These are phyloP conservation scores for Trichoderma parareesei DNA, from an alignment of 495 filamentous ascomycete species.

Conservation along the genomic window DNA sequence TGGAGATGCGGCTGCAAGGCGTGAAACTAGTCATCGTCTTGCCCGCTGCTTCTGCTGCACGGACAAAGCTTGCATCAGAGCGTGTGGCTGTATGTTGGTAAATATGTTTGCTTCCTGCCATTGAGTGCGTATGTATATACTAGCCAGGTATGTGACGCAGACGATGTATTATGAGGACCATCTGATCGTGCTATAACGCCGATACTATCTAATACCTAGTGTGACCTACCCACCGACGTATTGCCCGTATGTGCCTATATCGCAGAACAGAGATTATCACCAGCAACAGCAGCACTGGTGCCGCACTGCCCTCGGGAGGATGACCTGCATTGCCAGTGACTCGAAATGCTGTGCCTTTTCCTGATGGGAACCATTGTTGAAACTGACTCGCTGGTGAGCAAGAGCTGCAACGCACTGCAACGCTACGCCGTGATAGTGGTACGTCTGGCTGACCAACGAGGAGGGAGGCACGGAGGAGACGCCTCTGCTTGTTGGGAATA, in stretches of 20 bases:
- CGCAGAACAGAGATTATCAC: too few relatives aligned
- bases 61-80: background rate
- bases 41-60: background rate
- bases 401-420: conserved; percentile 4
- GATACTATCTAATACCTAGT: too few relatives aligned
- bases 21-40: background rate
- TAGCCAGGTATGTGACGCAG: too few relatives aligned
- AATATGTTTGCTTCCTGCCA: too few relatives aligned
- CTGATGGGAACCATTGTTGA: background rate
- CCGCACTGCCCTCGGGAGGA: background rate
- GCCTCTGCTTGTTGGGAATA: conserved; percentile 2
- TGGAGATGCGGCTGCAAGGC: conserved; percentile 8
- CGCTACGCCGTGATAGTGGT: conserved; percentile 8
- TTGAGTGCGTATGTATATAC: too few relatives aligned
- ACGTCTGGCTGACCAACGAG: background rate
- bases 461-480: background rate
- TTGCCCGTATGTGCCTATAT: too few relatives aligned
- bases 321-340: conserved; percentile 5
- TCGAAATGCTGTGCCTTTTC: background rate
- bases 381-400: conserved; percentile 1
- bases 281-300: background rate
- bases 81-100: background rate
- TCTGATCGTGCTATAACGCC: too few relatives aligned
- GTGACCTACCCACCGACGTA: too few relatives aligned
- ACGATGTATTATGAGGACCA: too few relatives aligned